Conservation (phyloP, 1,284 basidiomycete species). For the Cystobasidium pallidum region DNA sequence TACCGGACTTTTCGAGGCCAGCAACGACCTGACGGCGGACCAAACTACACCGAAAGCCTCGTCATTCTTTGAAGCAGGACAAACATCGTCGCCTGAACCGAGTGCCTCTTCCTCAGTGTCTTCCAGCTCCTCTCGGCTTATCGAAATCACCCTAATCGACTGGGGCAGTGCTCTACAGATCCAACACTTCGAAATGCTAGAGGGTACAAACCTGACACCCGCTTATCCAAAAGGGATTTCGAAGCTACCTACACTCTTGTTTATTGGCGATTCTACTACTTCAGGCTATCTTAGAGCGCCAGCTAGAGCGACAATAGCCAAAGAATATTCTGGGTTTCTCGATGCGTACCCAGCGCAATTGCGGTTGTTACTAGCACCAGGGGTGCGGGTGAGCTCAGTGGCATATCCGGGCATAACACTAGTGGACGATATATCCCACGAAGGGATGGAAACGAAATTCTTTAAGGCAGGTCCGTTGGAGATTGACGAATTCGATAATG, state of each 20-base stretch:
- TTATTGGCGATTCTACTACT: conserved; percentile 34
- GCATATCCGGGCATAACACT: conserved; percentile 35
- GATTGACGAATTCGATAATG: conserved; percentile 3
- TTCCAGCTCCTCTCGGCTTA: not conserved
- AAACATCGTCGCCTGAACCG: not conserved
- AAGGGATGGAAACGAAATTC: conserved; percentile 40
- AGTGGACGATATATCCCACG: conserved; percentile 9
- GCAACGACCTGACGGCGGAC: not conserved
- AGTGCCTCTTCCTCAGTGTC: not conserved
- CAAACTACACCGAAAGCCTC: conserved; percentile 7
- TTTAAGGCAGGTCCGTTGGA: conserved; percentile 38
- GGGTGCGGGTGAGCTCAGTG: conserved; percentile 24
- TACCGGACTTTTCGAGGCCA: conserved; percentile 1
- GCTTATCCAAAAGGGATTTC: conserved; percentile 16
- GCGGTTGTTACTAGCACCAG: conserved; percentile 1
- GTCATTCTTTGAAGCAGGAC: not conserved
- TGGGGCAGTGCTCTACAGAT: conserved; percentile 37
- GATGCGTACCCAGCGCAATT: conserved; percentile 34
- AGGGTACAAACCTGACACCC: conserved; percentile 16
- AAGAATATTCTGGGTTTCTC: conserved; percentile 22
- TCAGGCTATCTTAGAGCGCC: conserved; percentile 17
- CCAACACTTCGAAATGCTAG: conserved; percentile 22
- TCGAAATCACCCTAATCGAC: conserved; percentile 42
- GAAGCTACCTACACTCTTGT: conserved; percentile 28
- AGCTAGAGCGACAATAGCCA: not conserved